Evolutionary conservation across 2,329 filamentous ascomycete species (phyloP), one percentile per base, ranked within the genome.

Genomic region (Acrodontium crateriforme): DNA sequence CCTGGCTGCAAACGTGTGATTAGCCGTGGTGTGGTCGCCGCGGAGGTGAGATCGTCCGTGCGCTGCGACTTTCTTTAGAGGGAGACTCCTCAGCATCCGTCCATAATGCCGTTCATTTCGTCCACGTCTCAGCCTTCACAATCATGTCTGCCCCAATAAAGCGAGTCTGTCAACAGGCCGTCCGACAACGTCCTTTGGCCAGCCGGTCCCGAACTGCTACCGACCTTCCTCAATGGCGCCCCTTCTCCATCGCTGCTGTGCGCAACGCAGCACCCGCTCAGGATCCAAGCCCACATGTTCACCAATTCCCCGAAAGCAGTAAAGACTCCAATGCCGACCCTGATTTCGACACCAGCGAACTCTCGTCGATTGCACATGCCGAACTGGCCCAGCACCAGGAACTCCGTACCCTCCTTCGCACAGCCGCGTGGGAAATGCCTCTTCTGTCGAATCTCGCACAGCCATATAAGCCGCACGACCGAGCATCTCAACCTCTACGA

Each of bases 371-470:
- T 53, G 89, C 74, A 1, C 85, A 98, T 56, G 74, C 68, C 29
- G 84, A 95, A 60, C 60, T 98, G 42, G 82, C 94, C 45, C 70
- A 89, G 54, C 76, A 91, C 46, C 69, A 87, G 38, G 85, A 95
- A 56, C 67, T 87, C 51, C 71, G 89, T 62, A 74, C 93, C 47
- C 94, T 93, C 54, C 76, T 80, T 25, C 71, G 89, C 28, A 65
- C 93, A 42, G 74, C 80, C 25, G 83, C 84, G 14, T 98, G 89
- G 85, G 89, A 98, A 56, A 81, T 98, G 78, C 89, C 89, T 7
- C 60, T 93, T 37, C 63, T 98, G 35, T 73, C 30, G 27, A 48
- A 93, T 82, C 69, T 89, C 37, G 20, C 20, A 4, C 10, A 22
- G 13, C 78, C 81, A 11, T 95, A 93, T 53, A 59, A 67, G 35